Conservation (phyloP, 306 rosid genomes). For the Gleditsia sinensis region DNA sequence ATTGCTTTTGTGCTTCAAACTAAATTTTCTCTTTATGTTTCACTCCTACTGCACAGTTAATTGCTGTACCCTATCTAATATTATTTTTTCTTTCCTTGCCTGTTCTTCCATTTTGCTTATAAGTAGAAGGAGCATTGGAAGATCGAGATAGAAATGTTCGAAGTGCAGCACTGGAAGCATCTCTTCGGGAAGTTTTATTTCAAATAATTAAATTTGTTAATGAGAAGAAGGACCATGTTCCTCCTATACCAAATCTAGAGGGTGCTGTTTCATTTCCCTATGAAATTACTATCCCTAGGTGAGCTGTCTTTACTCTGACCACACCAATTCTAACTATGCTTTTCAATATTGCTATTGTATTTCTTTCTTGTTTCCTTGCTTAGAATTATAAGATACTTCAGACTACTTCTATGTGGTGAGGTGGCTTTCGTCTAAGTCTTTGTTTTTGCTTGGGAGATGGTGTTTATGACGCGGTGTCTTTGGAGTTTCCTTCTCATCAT, state of each 20-base stretch:
- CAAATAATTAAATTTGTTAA: slow-evolving; percentile 93
- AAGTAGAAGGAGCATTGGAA: slow-evolving; percentile 66
- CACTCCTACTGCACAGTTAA: not conserved
- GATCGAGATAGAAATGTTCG: slow-evolving; percentile 80
- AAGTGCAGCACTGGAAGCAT: slow-evolving; percentile 80
- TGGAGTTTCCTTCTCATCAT: not conserved
- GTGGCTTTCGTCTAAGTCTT: not conserved
- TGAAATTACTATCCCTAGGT: slow-evolving; percentile 93
- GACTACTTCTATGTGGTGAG: not conserved
- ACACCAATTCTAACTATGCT: slow-evolving; percentile 6
- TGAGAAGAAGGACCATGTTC: slow-evolving; percentile 97
- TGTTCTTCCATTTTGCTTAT: slow-evolving; percentile 2
- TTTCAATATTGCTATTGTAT: not conserved
- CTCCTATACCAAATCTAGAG: slow-evolving; percentile 81
- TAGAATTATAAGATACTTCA: not conserved
- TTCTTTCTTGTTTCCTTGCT: not conserved
- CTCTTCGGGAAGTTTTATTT: slow-evolving; percentile 85
- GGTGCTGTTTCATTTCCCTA: slow-evolving; percentile 76
- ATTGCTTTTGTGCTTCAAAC: slow-evolving; percentile 23
- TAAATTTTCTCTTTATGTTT: slow-evolving; percentile 23
- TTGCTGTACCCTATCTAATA: slow-evolving; percentile 13
- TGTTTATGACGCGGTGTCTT: slow-evolving; percentile 17
- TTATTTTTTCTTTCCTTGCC: not conserved
- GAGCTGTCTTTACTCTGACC: slow-evolving; percentile 26
- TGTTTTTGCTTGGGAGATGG: slow-evolving; percentile 20